Evolutionary conservation across 495 filamentous ascomycete genomes (phyloP).

Genomic region (Talaromyces proteolyticus): DNA sequence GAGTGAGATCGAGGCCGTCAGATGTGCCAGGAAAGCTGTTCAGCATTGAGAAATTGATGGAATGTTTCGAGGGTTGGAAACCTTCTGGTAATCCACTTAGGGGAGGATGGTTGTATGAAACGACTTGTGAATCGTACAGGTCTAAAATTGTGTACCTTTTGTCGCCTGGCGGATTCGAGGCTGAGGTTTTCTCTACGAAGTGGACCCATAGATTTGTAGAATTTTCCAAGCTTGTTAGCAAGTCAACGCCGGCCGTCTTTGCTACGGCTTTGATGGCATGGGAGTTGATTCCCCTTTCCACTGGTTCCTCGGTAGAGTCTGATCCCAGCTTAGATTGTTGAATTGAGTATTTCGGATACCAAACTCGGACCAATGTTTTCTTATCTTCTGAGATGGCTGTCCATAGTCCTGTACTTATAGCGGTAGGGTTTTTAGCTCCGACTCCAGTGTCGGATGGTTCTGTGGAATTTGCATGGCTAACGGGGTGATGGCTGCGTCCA

Average conservation of each 20-base stretch:
- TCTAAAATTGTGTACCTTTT: slow-evolving; percentile 30
- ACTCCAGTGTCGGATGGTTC: slow-evolving; percentile 1
- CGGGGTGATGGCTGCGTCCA: slow-evolving; percentile 21
- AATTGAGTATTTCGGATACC: slow-evolving; percentile 48
- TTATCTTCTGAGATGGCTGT: slow-evolving; percentile 65
- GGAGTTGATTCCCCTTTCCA: slow-evolving; percentile 57
- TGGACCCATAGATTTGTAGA: slow-evolving; percentile 50
- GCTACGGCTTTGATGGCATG: slow-evolving; percentile 62
- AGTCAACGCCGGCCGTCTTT: slow-evolving; percentile 49
- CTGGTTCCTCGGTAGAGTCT: slow-evolving; percentile 21
- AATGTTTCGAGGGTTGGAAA: slow-evolving; percentile 18
- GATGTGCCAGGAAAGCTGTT: slow-evolving; percentile 34
- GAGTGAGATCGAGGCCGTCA: slow-evolving; percentile 49
- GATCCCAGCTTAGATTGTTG: slow-evolving; percentile 22
- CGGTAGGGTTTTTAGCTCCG: slow-evolving; percentile 16
- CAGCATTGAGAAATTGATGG: slow-evolving; percentile 33
- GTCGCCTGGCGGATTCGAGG: background rate
- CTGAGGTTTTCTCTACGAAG: slow-evolving; percentile 26
- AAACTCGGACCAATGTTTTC: slow-evolving; percentile 58
- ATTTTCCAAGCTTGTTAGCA: slow-evolving; percentile 67
- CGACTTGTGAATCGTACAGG: slow-evolving; percentile 39
- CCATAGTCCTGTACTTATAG: slow-evolving; percentile 48
- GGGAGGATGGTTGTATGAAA: slow-evolving; percentile 37
- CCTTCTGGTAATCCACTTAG: slow-evolving; percentile 31
- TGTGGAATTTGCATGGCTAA: background rate